Conservation (phyloP, 2,329 filamentous ascomycete genomes). For the Colletotrichum lini region DNA sequence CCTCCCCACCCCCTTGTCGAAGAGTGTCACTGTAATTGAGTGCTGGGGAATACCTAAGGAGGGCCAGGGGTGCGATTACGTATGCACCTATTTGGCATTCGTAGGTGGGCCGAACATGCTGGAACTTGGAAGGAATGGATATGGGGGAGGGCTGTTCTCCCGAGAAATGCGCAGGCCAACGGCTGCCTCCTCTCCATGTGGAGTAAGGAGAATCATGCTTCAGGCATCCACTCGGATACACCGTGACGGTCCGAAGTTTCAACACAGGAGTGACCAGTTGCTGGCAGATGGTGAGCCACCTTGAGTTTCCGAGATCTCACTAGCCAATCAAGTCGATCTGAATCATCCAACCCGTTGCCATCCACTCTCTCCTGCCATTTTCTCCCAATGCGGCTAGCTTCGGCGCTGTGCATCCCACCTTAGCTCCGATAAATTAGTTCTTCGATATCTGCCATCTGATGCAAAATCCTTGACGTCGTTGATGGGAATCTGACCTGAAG, state of each 20-base stretch:
- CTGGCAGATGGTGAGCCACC: background rate
- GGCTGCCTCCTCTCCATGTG: slow-evolving; percentile 6
- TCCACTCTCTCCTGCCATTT: background rate
- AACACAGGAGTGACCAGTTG: background rate
- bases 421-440: slow-evolving; percentile 27
- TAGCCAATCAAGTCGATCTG: background rate
- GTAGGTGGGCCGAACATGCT: slow-evolving; percentile 24
- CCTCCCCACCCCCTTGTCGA: background rate
- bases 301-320: background rate
- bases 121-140: slow-evolving; percentile 15
- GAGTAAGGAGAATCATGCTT: background rate
- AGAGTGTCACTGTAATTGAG: background rate
- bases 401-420: slow-evolving; percentile 1
- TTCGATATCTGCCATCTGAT: slow-evolving; percentile 15
- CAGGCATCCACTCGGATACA: slow-evolving; percentile 3
- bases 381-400: slow-evolving; percentile 17
- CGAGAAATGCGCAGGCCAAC: background rate
- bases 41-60: background rate
- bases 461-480: slow-evolving; percentile 42
- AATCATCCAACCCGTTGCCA: slow-evolving; percentile 9
- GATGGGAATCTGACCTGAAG: slow-evolving; percentile 17
- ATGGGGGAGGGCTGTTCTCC: background rate
- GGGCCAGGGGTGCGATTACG: background rate
- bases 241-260: background rate
- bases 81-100: background rate